A percentile compares a stretch with the other conserved stretches of the same genome.
These are phyloP conservation scores for Furcasterigmium furcatum DNA, from an alignment of 2,329 filamentous ascomycete species.

Conservation along the genomic window DNA sequence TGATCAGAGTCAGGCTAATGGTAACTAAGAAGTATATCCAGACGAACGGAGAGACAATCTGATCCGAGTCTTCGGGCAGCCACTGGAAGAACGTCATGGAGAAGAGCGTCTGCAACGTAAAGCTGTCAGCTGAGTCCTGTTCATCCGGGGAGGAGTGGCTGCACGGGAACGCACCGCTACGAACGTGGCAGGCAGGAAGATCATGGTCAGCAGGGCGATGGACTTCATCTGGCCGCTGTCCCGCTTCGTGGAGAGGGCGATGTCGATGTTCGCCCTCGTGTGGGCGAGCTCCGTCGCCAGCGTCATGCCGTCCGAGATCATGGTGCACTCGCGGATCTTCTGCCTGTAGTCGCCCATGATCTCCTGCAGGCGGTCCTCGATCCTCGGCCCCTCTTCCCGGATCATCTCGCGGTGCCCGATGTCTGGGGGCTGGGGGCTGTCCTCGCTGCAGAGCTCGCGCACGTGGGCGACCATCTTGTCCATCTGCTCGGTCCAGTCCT, in stretches of 20 bases:
- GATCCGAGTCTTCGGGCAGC: too few species aligned
- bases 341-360: constrained; percentile 13
- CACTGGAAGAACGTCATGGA: too few species aligned
- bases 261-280: too few species aligned
- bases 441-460: neutral
- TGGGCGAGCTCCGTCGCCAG: constrained; percentile 13
- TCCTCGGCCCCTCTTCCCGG: constrained; percentile 4
- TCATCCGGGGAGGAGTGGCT: too few species aligned
- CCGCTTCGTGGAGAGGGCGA: too few species aligned
- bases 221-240: constrained; percentile 2
- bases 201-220: neutral
- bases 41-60: too few species aligned
- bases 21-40: too few species aligned
- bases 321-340: constrained; percentile 11
- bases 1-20: too few species aligned
- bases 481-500: constrained; percentile 16
- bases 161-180: too few species aligned
- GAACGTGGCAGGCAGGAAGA: neutral
- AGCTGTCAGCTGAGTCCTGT: too few species aligned
- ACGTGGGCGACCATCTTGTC: constrained; percentile 15
- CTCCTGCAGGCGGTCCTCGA: constrained; percentile 9
- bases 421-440: neutral
- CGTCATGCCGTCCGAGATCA: constrained; percentile 12
- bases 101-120: too few species aligned
- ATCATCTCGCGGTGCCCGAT: neutral